Percentiles rank a stretch among this genome's conserved stretches.
Conservation (phyloP, 2,329 filamentous ascomycete genomes). For the Plectosphaerella plurivora region DNA sequence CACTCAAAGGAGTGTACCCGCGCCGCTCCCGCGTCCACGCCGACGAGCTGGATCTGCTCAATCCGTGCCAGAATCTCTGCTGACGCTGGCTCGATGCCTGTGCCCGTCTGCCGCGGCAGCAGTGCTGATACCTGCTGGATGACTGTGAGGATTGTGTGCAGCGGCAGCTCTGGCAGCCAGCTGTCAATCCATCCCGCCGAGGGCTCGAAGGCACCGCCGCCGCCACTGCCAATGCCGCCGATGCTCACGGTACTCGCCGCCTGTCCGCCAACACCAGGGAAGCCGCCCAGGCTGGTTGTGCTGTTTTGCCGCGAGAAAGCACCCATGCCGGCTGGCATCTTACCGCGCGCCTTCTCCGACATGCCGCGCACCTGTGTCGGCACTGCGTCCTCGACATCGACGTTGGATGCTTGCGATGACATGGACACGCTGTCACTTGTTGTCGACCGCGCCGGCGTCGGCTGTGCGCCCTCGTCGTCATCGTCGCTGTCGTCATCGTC, state of each 20-base stretch:
- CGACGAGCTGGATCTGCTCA: slow-evolving; percentile 57
- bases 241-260: slow-evolving; percentile 31
- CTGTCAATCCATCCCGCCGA: slow-evolving; percentile 83
- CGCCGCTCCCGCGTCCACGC: slow-evolving; percentile 69
- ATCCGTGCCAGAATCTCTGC: slow-evolving; percentile 50
- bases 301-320: slow-evolving; percentile 89
- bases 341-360: slow-evolving; percentile 95
- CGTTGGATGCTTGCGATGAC: slow-evolving; percentile 61
- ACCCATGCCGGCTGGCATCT: slow-evolving; percentile 81
- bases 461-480: slow-evolving; percentile 43
- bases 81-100: slow-evolving; percentile 35
- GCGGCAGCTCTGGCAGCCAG: slow-evolving; percentile 86
- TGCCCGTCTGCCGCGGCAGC: slow-evolving; percentile 48
- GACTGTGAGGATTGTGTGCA: slow-evolving; percentile 79
- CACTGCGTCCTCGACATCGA: slow-evolving; percentile 65
- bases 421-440: slow-evolving; percentile 59
- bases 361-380: slow-evolving; percentile 82
- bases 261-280: slow-evolving; percentile 50
- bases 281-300: slow-evolving; percentile 70
- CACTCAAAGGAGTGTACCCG: slow-evolving; percentile 90
- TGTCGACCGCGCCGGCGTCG: slow-evolving; percentile 58
- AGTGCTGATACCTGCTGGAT: slow-evolving; percentile 62
- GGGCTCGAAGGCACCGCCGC: slow-evolving; percentile 63
- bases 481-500: slow-evolving; percentile 65
- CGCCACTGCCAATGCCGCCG: too few relatives aligned